A percentile compares a stretch with the other conserved stretches of the same genome.
These are phyloP conservation scores for Trichosporon coremiiforme DNA, from an alignment of 1,284 basidiomycete species.

Conservation along the genomic window DNA sequence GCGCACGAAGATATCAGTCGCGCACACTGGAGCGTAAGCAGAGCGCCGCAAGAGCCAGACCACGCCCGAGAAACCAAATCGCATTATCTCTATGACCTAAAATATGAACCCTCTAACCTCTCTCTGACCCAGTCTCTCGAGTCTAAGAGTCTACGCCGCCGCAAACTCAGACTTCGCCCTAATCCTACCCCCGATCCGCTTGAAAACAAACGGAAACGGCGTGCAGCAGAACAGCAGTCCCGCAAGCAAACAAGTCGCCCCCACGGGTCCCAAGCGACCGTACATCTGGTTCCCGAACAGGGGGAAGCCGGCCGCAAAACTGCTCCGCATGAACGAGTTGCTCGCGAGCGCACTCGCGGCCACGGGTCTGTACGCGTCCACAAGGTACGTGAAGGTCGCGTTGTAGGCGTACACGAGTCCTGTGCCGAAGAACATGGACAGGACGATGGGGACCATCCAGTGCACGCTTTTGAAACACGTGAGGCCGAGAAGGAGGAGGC, in stretches of 20 bases:
- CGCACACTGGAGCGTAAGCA: too few species aligned
- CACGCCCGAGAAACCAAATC: too few species aligned
- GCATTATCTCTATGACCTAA: too few species aligned
- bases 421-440: slow-evolving; percentile 49
- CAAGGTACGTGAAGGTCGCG: slow-evolving; percentile 65
- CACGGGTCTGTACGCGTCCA: slow-evolving; percentile 69
- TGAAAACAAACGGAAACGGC: slow-evolving; percentile 66
- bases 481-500: slow-evolving; percentile 73
- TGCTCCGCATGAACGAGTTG: slow-evolving; percentile 67
- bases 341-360: slow-evolving; percentile 75
- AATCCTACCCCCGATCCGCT: slow-evolving; percentile 49
- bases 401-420: slow-evolving; percentile 65
- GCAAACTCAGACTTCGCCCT: slow-evolving; percentile 26
- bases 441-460: slow-evolving; percentile 61
- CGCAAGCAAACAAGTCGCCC: slow-evolving; percentile 72
- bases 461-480: slow-evolving; percentile 68
- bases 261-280: slow-evolving; percentile 65
- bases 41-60: too few species aligned
- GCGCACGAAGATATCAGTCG: too few species aligned
- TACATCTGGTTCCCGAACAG: slow-evolving; percentile 58
- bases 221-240: slow-evolving; percentile 69
- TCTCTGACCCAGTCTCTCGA: too few species aligned
- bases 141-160: neutral
- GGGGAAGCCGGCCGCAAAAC: slow-evolving; percentile 72
- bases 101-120: too few species aligned